Evolutionary conservation across 306 rosid genomes (phyloP), one percentile per base, ranked within the genome.

Genomic region (Canavalia gladiata): DNA sequence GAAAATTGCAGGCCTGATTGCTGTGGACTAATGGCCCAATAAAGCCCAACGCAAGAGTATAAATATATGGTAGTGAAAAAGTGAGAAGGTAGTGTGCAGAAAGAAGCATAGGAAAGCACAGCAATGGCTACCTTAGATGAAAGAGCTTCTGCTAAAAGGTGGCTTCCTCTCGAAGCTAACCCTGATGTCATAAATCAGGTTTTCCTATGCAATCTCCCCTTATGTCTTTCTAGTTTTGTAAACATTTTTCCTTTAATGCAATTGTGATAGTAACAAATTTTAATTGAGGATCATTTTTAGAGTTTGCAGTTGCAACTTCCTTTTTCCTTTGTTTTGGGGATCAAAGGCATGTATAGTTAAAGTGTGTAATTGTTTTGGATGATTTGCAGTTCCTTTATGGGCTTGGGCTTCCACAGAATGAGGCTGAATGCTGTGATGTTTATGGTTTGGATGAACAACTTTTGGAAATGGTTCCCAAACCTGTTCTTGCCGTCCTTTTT

Each of bases 111-210:
- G 5, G 46, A 25, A 8, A 37, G 2, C 41, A 18, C 25, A 41
- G 34, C 35, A 67, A 67, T 67, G 72, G 54, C 64, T 37, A 55
- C 92, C n/a, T 18, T 73, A 4, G 84, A 84, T 77, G 92, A 75
- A 81, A 81, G 78, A 11, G 68, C 92, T 64, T 45, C 88, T 52
- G 85, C 90, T 0, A 96, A 96, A 83, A 91, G 90, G 33, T 96
- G 99, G 99, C 99, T 96, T 93, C 99, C 99, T 84, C 98, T 96
- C 39, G 99, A 96, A 92, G 97, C 99, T 84, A 96, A 96, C 81
- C 99, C 99, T 50, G 97, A 96, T 37, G 94, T 96, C 65, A 88
- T 96, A 94, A 96, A 93, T 84, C 98, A 96, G 97, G 99, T 91
- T 7, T 11, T 41, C 35, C 25, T 18, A 18, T 18, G 25, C 25